These are phyloP conservation scores for Mortierella sp. DNA, from an alignment of 371 early-diverging fungal species.

Conservation along the genomic window DNA sequence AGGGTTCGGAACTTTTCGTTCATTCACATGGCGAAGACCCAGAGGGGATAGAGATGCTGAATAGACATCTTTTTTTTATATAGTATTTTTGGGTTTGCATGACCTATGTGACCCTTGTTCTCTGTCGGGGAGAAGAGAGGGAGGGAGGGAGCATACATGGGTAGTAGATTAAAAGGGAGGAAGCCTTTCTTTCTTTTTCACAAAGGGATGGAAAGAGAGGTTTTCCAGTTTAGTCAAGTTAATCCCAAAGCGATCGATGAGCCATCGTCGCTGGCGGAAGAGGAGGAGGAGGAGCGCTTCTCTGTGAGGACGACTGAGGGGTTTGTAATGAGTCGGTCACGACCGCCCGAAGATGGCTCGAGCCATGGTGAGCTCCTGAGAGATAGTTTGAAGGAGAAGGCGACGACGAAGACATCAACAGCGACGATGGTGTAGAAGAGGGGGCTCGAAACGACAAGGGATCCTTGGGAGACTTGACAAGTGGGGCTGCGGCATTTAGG, in stretches of 20 bases:
- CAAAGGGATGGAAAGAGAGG: background rate
- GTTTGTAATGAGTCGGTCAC: conserved; percentile 1
- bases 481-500: conserved; percentile 1
- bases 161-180: background rate
- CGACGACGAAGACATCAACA: too few relatives aligned
- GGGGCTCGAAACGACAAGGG: conserved; percentile 9
- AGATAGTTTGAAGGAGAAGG: background rate
- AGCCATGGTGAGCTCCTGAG: background rate
- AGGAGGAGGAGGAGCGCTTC: background rate
- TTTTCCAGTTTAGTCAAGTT: too few relatives aligned
- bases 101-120: background rate
- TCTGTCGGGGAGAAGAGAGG: background rate
- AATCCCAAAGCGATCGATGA: too few relatives aligned
- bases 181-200: background rate
- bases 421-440: background rate
- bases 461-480: background rate
- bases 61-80: background rate
- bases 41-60: background rate
- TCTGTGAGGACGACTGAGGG: background rate
- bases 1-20: background rate
- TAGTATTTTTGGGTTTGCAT: background rate
- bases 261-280: too few relatives aligned
- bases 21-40: conserved; percentile 5
- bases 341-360: background rate
- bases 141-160: background rate